Base-by-base conservation (phyloP, 2,329 filamentous ascomycete genomes). In the Ascochyta fabae region DNA sequence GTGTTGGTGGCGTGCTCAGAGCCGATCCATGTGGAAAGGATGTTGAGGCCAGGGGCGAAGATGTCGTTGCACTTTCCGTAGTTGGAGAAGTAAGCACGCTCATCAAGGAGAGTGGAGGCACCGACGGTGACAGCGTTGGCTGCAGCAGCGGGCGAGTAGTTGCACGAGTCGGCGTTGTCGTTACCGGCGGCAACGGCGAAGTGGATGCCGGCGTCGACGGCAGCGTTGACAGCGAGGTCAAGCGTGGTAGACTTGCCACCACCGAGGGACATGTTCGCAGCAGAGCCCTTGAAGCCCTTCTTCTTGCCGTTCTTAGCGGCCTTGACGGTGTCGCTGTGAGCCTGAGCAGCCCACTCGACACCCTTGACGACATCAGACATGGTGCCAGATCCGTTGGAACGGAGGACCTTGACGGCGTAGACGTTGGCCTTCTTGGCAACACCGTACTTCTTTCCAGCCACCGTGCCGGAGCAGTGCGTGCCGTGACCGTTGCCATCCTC, bases 41-140 rank as follows among this genome's bases (percentile, higher is more conserved):
- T 96, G 88, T 92, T 96, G 72, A 97, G 85, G 74, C 95, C 95
- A 59, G 95, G 95, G 62, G 93, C 95, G 73, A 99, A 99, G 84
- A 99, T 96, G 80, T 99, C 95, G 77, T 94, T 96, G 86, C 95
- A 99, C 85, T 94, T 95, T 79, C 95, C 95, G 79, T 88, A 98
- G 90, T 99, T 99, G 87, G 96, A 99, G 88, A 99, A 99, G 87
- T 98, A 99, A 65, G 95, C 95, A 80, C 95, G 94, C 84, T 92
- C 91, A 76, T 99, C 95, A 72, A 89, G 87, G 58, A 99, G 86
- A 68, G 91, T 95, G 41, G 92, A 96, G 66, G 95, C 95, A 79
- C 94, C 96, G 62, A 99, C 95, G 56, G 95, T 99, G 77, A 99
- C 87, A 66, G 95, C 93, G 74, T 96, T 92, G 71, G 86, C 84